A percentile compares a stretch with the other conserved stretches of the same genome.
These are phyloP conservation scores for Eucalyptus cladocalyx DNA, from an alignment of 345 rosid species.

Conservation along the genomic window DNA sequence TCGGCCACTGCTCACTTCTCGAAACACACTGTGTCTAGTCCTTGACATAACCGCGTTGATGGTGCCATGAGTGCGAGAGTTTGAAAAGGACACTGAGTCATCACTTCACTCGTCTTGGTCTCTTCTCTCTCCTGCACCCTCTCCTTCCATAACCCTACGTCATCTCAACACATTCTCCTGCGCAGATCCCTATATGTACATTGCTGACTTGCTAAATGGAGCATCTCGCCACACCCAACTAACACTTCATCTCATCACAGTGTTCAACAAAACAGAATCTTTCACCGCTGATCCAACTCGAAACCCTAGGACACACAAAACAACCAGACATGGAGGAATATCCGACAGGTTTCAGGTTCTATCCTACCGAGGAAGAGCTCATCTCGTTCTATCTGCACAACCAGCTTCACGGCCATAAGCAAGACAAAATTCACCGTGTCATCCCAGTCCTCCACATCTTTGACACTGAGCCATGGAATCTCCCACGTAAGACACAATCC, in stretches of 20 bases:
- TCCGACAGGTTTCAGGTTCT: conserved; percentile 55
- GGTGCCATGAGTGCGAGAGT: background rate
- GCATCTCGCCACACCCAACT: background rate
- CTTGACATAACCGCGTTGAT: background rate
- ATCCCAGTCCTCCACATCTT: conserved; percentile 51
- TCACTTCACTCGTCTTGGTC: background rate
- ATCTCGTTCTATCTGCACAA: conserved; percentile 56
- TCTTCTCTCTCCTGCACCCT: background rate
- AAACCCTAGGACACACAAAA: background rate
- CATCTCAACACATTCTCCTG: background rate
- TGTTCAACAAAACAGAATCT: conserved; percentile 2
- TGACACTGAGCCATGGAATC: conserved; percentile 53
- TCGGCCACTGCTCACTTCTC: background rate
- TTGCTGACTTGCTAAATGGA: background rate
- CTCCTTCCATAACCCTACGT: background rate
- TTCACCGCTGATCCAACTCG: background rate
- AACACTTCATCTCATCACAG: background rate
- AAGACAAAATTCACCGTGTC: conserved; percentile 33
- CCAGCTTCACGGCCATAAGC: conserved; percentile 42
- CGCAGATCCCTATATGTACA: background rate
- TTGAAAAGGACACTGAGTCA: background rate
- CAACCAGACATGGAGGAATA: background rate
- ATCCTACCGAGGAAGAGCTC: conserved; percentile 85
- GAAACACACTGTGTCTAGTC: background rate
- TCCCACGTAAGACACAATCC: conserved; percentile 35